Percentiles rank a stretch among this genome's conserved stretches.
phyloP scores from a whole-genome alignment of 305 asterid species.

The Coffea humblotiana region DNA sequence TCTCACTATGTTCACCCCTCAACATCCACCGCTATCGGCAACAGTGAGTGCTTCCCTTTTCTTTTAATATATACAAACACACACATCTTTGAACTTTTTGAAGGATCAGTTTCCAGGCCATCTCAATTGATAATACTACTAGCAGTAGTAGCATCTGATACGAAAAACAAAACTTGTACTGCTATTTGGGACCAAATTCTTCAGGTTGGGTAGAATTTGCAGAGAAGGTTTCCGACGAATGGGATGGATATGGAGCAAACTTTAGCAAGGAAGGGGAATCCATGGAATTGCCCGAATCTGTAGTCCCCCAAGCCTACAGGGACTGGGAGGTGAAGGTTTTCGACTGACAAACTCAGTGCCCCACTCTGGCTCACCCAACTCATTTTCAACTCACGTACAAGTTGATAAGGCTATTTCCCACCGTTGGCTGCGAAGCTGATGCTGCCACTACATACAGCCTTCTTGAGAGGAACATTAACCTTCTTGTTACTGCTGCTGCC shows the following conservation, averaged over 20 bases:
- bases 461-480: slow-evolving; percentile 36
- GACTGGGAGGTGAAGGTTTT: slow-evolving; percentile 92
- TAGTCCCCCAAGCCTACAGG: slow-evolving; percentile 80
- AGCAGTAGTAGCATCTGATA: neutral
- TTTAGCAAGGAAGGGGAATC: slow-evolving; percentile 67
- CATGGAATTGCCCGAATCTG: slow-evolving; percentile 69
- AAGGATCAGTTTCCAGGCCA: neutral
- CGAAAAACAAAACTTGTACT: too few species aligned
- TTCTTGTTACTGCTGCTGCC: neutral
- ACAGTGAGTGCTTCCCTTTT: neutral
- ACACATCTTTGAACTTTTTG: neutral
- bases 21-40: slow-evolving; percentile 1
- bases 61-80: too few species aligned
- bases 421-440: slow-evolving; percentile 98
- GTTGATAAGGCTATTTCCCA: slow-evolving; percentile 67
- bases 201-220: slow-evolving; percentile 65
- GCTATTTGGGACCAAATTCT: neutral
- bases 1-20: neutral
- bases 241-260: slow-evolving; percentile 97
- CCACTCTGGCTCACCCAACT: slow-evolving; percentile 58
- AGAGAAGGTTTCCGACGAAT: slow-evolving; percentile 78
- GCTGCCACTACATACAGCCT: slow-evolving; percentile 71
- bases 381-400: slow-evolving; percentile 47
- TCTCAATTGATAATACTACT: neutral
- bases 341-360: slow-evolving; percentile 97